Evolutionary conservation across 495 filamentous ascomycete species (phyloP), one percentile per base, ranked within the genome.

Genomic region (Daldinia bambusicola): DNA sequence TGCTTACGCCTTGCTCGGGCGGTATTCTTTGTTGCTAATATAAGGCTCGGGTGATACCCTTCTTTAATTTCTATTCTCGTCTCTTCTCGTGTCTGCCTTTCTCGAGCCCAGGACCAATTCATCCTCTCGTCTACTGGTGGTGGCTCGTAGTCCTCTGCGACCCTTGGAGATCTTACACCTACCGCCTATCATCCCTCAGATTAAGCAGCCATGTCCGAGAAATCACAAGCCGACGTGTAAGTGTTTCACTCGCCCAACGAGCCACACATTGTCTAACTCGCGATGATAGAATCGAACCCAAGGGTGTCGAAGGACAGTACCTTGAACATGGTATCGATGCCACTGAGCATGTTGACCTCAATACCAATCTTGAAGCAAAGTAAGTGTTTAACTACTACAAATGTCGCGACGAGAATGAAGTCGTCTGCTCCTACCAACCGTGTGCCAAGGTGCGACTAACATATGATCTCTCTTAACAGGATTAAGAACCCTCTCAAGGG

Each of bases 401-500:
- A 48, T 48, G 10, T 18, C 8, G 18, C 18, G 8, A 48, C 5
- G 16, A 9, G 16, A 16, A 48, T 48, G 16, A 45, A 45, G 16
- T 20, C n/a, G 55, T 36, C 26, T 26, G 45, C 55, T 16, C 2
- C 2, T 52, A 31, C 20, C 18, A 36, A 1, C 26, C 40, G 4
- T 53, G 16, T 56, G 3, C 26, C 3, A 14, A n/a, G 48, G 30
- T 38, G 40, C 51, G 59, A 59, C 67, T 52, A 52, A 57, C 61
- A 53, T 52, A 64, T 67, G 61, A 70, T 51, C 31, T 36, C 36
- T 6, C 22, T 6, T 36, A 2, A 57, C 43, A 87, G 83, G 63
- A 87, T 87, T 62, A 77, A 82, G 55, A 91, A 91, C 74, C 88
- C 89, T 9, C 81, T 91, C 5, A 81, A 83, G 9, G 86, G 85